Conservation (phyloP, 2,329 filamentous ascomycete genomes). For the Colletotrichum sp. region DNA sequence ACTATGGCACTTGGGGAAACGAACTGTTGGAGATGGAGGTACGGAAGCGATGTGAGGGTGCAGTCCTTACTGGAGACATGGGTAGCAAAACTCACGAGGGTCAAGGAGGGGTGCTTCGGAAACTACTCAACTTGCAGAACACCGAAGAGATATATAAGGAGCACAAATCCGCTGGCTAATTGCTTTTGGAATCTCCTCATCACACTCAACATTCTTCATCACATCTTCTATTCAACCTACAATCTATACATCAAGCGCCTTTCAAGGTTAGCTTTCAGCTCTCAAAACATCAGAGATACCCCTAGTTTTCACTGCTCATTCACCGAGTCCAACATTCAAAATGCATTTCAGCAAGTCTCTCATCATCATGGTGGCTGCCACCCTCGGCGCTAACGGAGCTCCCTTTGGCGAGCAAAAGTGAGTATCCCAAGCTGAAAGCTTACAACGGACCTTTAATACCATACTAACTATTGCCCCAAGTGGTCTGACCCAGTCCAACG, state of each 20-base stretch:
- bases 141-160: neutral
- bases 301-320: neutral
- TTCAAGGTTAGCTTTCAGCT: neutral
- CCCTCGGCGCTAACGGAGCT: conserved; percentile 14
- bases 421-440: neutral
- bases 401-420: conserved; percentile 12
- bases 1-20: neutral
- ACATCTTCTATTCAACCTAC: neutral
- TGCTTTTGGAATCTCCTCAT: neutral
- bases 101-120: neutral
- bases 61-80: neutral
- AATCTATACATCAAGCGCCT: neutral
- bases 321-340: neutral
- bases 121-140: neutral
- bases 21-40: neutral
- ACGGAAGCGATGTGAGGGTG: neutral
- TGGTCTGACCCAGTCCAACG: neutral
- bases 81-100: neutral
- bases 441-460: neutral
- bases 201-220: neutral
- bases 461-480: neutral
- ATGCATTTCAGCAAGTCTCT: conserved; percentile 20
- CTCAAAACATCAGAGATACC: neutral
- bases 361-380: conserved; percentile 16
- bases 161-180: neutral